Evolutionary conservation across 352 stramenopile species (phyloP).

Genomic region (Phytophthora brassicae): DNA sequence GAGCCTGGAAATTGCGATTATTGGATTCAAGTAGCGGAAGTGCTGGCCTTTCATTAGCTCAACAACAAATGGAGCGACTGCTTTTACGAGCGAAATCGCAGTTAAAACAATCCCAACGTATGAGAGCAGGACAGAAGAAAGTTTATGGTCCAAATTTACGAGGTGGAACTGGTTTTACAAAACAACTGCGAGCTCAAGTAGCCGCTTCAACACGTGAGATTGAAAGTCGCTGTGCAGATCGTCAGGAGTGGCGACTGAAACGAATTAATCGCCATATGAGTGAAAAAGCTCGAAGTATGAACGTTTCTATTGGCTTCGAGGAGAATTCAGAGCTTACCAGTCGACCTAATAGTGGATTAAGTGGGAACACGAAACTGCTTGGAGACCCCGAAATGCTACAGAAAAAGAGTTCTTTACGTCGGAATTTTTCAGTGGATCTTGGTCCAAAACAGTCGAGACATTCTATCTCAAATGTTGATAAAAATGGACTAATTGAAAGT

Average conservation of each 20-base stretch:
- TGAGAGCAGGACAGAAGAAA: slow-evolving; percentile 57
- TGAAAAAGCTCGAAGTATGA: slow-evolving; percentile 47
- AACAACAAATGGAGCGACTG: slow-evolving; percentile 82
- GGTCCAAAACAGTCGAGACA: neutral
- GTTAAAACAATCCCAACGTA: slow-evolving; percentile 76
- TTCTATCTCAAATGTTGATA: neutral
- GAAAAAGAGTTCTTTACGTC: neutral
- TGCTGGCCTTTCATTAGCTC: slow-evolving; percentile 61
- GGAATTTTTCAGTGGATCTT: slow-evolving; percentile 9
- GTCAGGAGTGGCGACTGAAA: slow-evolving; percentile 44
- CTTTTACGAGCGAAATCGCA: slow-evolving; percentile 73
- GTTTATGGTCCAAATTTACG: slow-evolving; percentile 45
- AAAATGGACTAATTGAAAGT: neutral
- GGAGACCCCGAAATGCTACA: neutral
- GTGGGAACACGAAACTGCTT: neutral
- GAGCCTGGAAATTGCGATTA: slow-evolving; percentile 65
- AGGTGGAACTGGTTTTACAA: slow-evolving; percentile 52
- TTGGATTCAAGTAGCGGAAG: slow-evolving; percentile 72
- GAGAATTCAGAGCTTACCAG: neutral
- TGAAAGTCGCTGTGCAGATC: slow-evolving; percentile 37
- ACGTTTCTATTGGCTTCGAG: slow-evolving; percentile 16
- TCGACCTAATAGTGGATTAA: slow-evolving; percentile 9
- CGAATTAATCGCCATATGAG: slow-evolving; percentile 47
- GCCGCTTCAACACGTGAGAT: slow-evolving; percentile 49
- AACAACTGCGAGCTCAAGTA: slow-evolving; percentile 54